Percentiles rank a stretch among this genome's conserved stretches.
Conservation (phyloP, 2,329 filamentous ascomycete genomes). For the Cladosporium sp. region DNA sequence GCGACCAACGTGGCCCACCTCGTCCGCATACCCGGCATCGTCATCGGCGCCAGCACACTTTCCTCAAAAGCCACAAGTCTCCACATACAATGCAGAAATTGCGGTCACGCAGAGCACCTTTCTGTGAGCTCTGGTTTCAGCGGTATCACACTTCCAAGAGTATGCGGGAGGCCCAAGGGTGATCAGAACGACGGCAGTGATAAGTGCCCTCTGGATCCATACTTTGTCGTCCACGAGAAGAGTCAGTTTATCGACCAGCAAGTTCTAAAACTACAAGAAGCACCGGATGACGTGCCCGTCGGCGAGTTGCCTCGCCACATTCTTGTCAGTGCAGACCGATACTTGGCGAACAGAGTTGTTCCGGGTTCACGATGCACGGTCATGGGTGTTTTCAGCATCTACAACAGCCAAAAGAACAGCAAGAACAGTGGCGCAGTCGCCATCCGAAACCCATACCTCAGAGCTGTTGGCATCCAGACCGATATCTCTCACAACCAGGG, state of each 20-base stretch:
- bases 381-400: constrained; percentile 98
- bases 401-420: constrained; percentile 78
- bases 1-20: constrained; percentile 89
- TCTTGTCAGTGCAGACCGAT: constrained; percentile 92
- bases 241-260: constrained; percentile 96
- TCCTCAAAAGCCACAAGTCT: constrained; percentile 91
- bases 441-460: constrained; percentile 90
- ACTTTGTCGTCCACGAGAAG: constrained; percentile 92
- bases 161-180: constrained; percentile 61
- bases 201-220: constrained; percentile 88
- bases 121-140: constrained; percentile 82
- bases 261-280: constrained; percentile 96
- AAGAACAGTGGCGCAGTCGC: constrained; percentile 84
- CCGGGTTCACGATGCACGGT: constrained; percentile 92
- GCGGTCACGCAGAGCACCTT: constrained; percentile 69
- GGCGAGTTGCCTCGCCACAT: constrained; percentile 95
- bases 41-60: constrained; percentile 94
- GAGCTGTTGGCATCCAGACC: constrained; percentile 87
- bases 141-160: constrained; percentile 78
- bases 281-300: constrained; percentile 94
- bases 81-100: constrained; percentile 84
- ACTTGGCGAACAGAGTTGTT: constrained; percentile 92
- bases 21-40: constrained; percentile 95
- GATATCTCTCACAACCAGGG: constrained; percentile 87
- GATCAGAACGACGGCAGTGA: constrained; percentile 60